Conservation (phyloP, 805 yeast species). For the Metschnikowia corniflorae region DNA sequence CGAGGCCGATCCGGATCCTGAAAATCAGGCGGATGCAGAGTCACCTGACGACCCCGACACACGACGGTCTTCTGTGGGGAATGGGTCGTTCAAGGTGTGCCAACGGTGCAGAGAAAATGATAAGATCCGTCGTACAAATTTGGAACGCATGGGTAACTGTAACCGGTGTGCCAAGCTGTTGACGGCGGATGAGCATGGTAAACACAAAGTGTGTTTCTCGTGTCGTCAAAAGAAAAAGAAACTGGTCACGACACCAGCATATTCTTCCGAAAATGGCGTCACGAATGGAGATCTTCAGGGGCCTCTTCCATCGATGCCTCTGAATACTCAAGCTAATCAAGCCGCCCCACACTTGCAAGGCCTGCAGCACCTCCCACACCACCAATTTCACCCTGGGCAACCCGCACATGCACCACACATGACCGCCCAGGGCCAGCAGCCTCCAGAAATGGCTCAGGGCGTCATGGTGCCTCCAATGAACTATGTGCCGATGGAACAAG, state of each 20-base stretch:
- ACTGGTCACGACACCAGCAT: conserved; percentile 10
- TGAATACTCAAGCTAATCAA: neutral
- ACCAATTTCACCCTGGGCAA: conserved; percentile 3
- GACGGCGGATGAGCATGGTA: conserved; percentile 43
- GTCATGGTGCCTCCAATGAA: conserved; percentile 11
- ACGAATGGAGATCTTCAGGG: neutral
- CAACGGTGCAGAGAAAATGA: conserved; percentile 61
- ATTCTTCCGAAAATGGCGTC: neutral
- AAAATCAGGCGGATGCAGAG: too few relatives aligned
- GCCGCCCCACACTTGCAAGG: conserved; percentile 4
- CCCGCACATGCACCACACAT: conserved; percentile 1
- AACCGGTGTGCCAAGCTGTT: conserved; percentile 57
- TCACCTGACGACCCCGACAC: too few relatives aligned
- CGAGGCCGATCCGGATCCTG: conserved; percentile 11
- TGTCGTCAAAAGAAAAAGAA: conserved; percentile 56
- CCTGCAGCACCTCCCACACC: conserved; percentile 1
- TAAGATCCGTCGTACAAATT: conserved; percentile 50
- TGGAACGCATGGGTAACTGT: conserved; percentile 58
- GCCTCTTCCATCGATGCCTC: neutral
- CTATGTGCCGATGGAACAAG: conserved; percentile 14
- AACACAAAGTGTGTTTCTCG: conserved; percentile 52
- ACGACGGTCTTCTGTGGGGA: conserved; percentile 19
- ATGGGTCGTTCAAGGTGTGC: conserved; percentile 55
- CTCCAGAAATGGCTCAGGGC: neutral
- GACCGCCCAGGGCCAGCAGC: conserved; percentile 1